Conservation (phyloP, 768 basidiomycete genomes). For the Leccinum boreale region DNA sequence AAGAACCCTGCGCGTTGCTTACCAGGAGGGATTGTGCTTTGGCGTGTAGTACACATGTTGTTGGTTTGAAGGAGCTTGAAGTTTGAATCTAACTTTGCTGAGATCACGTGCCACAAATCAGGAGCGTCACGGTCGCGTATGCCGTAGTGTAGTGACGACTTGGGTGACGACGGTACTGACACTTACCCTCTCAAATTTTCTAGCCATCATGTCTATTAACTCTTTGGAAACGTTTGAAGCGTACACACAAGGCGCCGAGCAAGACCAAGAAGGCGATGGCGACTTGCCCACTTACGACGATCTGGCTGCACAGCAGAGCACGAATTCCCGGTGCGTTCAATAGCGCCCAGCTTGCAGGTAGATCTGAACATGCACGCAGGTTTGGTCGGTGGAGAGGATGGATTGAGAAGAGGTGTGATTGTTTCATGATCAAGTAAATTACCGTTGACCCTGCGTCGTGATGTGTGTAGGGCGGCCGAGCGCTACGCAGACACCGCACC, state of each 20-base stretch:
- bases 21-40: neutral
- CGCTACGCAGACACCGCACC: constrained; percentile 65
- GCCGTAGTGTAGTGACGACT: too few species aligned
- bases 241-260: constrained; percentile 35
- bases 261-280: constrained; percentile 43
- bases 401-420: constrained; percentile 78
- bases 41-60: neutral
- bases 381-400: constrained; percentile 85
- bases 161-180: too few species aligned
- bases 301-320: constrained; percentile 70
- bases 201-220: constrained; percentile 18
- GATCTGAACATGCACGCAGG: constrained; percentile 36
- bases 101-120: constrained; percentile 12
- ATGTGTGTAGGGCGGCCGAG: constrained; percentile 67
- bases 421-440: neutral
- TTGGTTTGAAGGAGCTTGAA: neutral
- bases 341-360: neutral
- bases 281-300: constrained; percentile 79
- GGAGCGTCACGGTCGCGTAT: neutral
- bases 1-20: too few species aligned
- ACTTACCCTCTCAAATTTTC: neutral
- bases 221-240: constrained; percentile 23
- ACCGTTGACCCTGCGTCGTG: neutral
- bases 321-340: constrained; percentile 69
- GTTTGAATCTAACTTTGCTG: neutral